Percentiles rank a stretch among this genome's conserved stretches.
Conservation (phyloP, 345 rosid species). For the Triadica sebifera region DNA sequence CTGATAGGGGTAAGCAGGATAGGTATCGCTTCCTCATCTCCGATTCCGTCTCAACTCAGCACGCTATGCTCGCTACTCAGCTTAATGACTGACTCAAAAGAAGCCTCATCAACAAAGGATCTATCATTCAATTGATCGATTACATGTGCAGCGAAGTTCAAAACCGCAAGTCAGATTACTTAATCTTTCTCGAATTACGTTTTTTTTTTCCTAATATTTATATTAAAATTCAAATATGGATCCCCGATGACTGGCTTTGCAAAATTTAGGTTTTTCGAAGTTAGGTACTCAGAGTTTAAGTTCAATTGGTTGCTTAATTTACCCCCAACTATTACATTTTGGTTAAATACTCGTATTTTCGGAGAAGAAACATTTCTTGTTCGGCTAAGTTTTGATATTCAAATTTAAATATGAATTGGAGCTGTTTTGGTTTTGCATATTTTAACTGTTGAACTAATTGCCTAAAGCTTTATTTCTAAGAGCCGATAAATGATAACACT, state of each 20-base stretch:
- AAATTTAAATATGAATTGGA: neutral
- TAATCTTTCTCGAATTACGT: neutral
- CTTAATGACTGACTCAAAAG: slow-evolving; percentile 66
- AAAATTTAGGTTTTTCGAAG: neutral
- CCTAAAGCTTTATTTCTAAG: neutral
- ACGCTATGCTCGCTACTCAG: slow-evolving; percentile 80
- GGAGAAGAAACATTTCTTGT: neutral
- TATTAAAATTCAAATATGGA: neutral
- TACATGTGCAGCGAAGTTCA: slow-evolving; percentile 74
- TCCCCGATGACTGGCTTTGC: neutral
- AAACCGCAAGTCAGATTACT: slow-evolving; percentile 52
- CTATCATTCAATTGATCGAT: slow-evolving; percentile 79
- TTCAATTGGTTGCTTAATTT: neutral
- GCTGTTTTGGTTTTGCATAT: neutral
- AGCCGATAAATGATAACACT: neutral
- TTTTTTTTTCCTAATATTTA: neutral
- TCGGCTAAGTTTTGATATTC: neutral
- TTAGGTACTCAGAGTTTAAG: neutral
- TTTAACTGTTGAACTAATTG: too few relatives aligned
- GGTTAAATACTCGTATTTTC: neutral
- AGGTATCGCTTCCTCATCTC: slow-evolving; percentile 69
- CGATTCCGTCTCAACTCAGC: slow-evolving; percentile 60
- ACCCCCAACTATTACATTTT: neutral
- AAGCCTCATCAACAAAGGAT: slow-evolving; percentile 61
- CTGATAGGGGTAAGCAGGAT: slow-evolving; percentile 61